Evolutionary conservation across 2,329 filamentous ascomycete species (phyloP).

Genomic region (Raffaelea albimanens): DNA sequence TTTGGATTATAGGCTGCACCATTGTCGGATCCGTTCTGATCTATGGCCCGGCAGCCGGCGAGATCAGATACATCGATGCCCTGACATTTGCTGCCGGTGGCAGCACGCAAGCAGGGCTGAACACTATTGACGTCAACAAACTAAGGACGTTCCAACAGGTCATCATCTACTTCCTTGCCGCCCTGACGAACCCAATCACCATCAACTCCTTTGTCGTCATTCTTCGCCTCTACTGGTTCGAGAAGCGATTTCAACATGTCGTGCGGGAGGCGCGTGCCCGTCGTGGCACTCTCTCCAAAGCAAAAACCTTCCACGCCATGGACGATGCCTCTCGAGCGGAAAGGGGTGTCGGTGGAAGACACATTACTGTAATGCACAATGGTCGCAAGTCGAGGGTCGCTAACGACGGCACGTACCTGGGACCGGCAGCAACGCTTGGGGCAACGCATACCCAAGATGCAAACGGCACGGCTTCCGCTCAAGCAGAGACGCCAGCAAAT

Average conservation of each 20-base stretch:
- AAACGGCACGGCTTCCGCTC: not conserved
- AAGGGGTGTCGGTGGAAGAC: constrained; percentile 53
- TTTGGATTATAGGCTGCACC: constrained; percentile 67
- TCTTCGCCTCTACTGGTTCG: constrained; percentile 93
- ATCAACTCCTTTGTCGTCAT: constrained; percentile 84
- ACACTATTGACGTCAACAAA: constrained; percentile 62
- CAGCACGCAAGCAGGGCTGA: constrained; percentile 87
- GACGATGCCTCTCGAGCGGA: constrained; percentile 41
- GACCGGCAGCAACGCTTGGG: constrained; percentile 13
- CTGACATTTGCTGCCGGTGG: constrained; percentile 80
- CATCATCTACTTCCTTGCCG: constrained; percentile 60
- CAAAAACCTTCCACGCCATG: constrained; percentile 39
- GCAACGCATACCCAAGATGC: too few species aligned
- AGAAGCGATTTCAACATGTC: constrained; percentile 84
- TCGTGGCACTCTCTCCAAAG: constrained; percentile 54
- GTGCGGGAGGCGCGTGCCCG: constrained; percentile 61
- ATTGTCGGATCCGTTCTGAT: constrained; percentile 71
- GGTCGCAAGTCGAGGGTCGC: constrained; percentile 46
- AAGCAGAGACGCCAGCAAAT: not conserved
- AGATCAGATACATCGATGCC: constrained; percentile 72
- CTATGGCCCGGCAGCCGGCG: constrained; percentile 47
- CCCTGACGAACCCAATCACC: constrained; percentile 73
- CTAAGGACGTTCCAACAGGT: constrained; percentile 66
- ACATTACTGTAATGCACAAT: constrained; percentile 57
- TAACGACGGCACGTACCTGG: constrained; percentile 49